These are phyloP conservation scores for Aspergillus sp. DNA, from an alignment of 2,329 filamentous ascomycete genomes.

Conservation along the genomic window DNA sequence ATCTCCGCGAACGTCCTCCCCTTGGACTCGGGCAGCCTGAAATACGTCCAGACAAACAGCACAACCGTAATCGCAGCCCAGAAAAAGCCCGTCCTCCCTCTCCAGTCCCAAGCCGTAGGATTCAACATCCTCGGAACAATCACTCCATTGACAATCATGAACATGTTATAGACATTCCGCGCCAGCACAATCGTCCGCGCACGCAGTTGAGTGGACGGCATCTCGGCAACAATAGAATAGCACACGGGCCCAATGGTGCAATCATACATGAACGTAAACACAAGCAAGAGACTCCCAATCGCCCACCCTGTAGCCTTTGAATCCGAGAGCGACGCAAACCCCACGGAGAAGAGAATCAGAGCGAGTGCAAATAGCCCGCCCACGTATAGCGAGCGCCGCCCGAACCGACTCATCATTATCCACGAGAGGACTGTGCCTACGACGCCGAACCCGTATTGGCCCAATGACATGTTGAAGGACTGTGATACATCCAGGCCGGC, in stretches of 20 bases:
- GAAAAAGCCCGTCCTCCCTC: conserved; percentile 41
- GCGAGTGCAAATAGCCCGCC: conserved; percentile 32
- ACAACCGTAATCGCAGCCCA: conserved; percentile 39
- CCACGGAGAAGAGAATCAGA: conserved; percentile 10
- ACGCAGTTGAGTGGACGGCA: conserved; percentile 55
- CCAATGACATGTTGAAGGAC: conserved; percentile 14
- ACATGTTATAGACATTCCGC: conserved; percentile 51
- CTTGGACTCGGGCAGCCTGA: conserved; percentile 44
- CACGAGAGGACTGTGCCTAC: conserved; percentile 12
- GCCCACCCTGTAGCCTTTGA: background rate
- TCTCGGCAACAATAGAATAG: conserved; percentile 55
- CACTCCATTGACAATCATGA: conserved; percentile 57
- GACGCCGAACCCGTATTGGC: conserved; percentile 9
- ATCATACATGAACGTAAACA: conserved; percentile 10
- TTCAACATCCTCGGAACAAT: conserved; percentile 52
- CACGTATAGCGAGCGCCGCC: conserved; percentile 19
- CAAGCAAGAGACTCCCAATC: background rate
- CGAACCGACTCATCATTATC: conserved; percentile 6
- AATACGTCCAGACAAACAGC: conserved; percentile 44
- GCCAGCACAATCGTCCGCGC: conserved; percentile 57
- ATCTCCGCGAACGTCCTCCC: conserved; percentile 44
- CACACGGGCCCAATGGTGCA: conserved; percentile 50
- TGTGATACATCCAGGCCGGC: conserved; percentile 10
- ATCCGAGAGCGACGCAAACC: background rate
- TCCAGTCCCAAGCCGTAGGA: conserved; percentile 37